Conservation (phyloP, 2,329 filamentous ascomycete species). For the Cordyceps fumosorosea region DNA sequence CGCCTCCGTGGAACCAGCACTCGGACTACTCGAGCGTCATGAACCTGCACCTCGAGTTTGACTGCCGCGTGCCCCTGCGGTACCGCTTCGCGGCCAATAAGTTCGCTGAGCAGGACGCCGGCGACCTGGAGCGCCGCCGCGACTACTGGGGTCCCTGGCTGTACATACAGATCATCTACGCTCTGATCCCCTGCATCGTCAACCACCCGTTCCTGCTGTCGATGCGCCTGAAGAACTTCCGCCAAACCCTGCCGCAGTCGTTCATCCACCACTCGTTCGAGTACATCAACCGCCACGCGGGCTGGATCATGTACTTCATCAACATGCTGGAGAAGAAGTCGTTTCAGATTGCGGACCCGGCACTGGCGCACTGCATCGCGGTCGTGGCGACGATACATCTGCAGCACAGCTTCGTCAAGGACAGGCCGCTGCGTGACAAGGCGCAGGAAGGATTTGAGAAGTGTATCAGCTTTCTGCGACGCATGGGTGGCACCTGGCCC, state of each 20-base stretch:
- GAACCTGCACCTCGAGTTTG: slow-evolving; percentile 43
- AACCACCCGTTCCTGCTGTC: slow-evolving; percentile 49
- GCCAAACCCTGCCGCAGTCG: slow-evolving; percentile 44
- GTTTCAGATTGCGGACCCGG: slow-evolving; percentile 34
- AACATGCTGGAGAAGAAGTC: slow-evolving; percentile 36
- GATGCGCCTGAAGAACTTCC: slow-evolving; percentile 44
- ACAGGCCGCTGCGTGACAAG: slow-evolving; percentile 17
- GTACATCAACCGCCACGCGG: slow-evolving; percentile 42
- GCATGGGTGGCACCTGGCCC: slow-evolving; percentile 22
- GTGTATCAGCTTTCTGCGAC: slow-evolving; percentile 21
- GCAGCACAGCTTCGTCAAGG: slow-evolving; percentile 42
- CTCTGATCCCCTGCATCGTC: slow-evolving; percentile 44
- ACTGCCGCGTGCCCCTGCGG: slow-evolving; percentile 42
- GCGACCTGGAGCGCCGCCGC: slow-evolving; percentile 36
- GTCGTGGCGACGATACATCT: slow-evolving; percentile 48
- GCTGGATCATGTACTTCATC: slow-evolving; percentile 48
- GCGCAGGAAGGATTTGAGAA: slow-evolving; percentile 23
- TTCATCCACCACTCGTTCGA: slow-evolving; percentile 49
- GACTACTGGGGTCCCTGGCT: slow-evolving; percentile 49
- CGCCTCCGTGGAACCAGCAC: slow-evolving; percentile 36
- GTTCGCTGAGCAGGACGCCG: slow-evolving; percentile 34
- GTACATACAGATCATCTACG: slow-evolving; percentile 45
- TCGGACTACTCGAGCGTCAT: slow-evolving; percentile 47
- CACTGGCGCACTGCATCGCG: slow-evolving; percentile 38
- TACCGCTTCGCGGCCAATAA: slow-evolving; percentile 44